Evolutionary conservation across 345 rosid genomes (phyloP), one percentile per base, ranked within the genome.

Genomic region (Noccaea caerulescens): DNA sequence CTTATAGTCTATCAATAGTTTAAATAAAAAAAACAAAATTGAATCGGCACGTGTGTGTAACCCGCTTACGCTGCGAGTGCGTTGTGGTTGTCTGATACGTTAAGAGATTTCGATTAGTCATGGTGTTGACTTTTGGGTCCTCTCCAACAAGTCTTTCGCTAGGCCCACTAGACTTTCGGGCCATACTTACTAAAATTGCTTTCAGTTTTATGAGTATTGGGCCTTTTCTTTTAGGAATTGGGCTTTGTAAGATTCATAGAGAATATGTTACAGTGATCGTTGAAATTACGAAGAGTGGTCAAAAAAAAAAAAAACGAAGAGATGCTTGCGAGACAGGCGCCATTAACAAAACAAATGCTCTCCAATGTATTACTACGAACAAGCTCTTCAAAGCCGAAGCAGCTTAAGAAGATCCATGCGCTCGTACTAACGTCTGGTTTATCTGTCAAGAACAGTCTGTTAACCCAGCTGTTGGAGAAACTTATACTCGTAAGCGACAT

Each of bases 391-490:
- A 59, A 58, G 58, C 71, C 71, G 32, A 69, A 52, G 38, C 83
- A 66, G 20, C 83, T 84, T 16, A 72, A 63, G 69, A 76, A 77
- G 70, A 72, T 79, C 68, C 84, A 79, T 7, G 81, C 83, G 23
- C 23, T 81, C 62, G 25, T 79, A 23, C 69, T 81, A 39, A 79
- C 79, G 7, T 60, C 87, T 7, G 79, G 83, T 27, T 64, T 79
- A 52, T 81, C 79, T 54, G 47, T 77, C 54, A 81, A 84, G 58
- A 84, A 84, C 71, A 77, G 82, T 51, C 87, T 84, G 54, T 52
- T 81, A 52, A 79, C 85, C 4, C 77, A 70, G 3, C 80, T 84
- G 3, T 37, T 84, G 10, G 34, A 69, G 20, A 58, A 38, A 36
- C 66, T 75, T 0, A 20, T 78, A 1, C 0, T 60, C 6, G 2